phyloP scores from a whole-genome alignment of 352 stramenopile species.

The Thraustochytrium striatum region DNA sequence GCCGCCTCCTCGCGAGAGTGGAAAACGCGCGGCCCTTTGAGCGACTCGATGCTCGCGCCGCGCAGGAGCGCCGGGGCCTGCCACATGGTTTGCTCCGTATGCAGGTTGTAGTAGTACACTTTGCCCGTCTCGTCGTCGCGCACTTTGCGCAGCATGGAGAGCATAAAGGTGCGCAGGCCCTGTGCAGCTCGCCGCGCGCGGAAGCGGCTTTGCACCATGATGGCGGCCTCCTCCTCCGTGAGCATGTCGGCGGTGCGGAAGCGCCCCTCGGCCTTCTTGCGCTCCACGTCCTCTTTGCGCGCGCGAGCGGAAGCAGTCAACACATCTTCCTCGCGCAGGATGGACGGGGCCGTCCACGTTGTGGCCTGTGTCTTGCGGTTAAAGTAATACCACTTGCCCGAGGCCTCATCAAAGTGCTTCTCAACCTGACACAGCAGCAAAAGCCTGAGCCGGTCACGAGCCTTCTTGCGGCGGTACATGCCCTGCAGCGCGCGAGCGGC shows the following conservation, averaged over 20 bases:
- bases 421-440: slow-evolving; percentile 6
- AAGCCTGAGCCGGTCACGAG: slow-evolving; percentile 41
- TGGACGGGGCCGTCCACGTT: background rate
- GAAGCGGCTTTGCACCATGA: slow-evolving; percentile 9
- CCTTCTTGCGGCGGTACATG: slow-evolving; percentile 44
- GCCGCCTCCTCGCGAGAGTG: background rate
- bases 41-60: background rate
- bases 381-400: background rate
- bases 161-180: background rate
- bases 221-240: slow-evolving; percentile 6
- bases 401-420: slow-evolving; percentile 7
- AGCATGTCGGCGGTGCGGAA: background rate
- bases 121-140: background rate
- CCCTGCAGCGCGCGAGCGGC: background rate
- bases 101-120: slow-evolving; percentile 22
- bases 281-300: slow-evolving; percentile 6
- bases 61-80: background rate
- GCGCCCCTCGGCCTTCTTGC: slow-evolving; percentile 1
- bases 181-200: slow-evolving; percentile 14
- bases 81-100: slow-evolving; percentile 10
- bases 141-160: background rate
- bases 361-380: slow-evolving; percentile 4
- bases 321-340: background rate
- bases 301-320: background rate
- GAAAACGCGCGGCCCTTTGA: background rate